Conservation (phyloP, 228 moss, liverwort and hornwort genomes). For the Sphagnum fallax region DNA sequence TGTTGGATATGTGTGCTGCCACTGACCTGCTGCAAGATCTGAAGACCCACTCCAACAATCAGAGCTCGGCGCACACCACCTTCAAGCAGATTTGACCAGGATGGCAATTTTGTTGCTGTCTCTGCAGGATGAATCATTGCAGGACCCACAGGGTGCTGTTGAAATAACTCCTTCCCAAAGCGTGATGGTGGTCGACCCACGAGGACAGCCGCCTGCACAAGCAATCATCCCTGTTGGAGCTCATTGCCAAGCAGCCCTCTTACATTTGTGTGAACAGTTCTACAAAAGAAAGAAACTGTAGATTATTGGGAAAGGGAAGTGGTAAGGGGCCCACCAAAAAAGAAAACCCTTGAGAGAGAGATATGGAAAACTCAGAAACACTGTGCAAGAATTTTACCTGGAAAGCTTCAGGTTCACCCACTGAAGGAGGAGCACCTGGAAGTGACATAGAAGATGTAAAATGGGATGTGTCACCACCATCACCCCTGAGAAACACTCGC, state of each 20-base stretch:
- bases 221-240: background rate
- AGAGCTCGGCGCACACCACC: conserved; percentile 86
- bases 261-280: too few species aligned
- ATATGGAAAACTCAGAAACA: too few species aligned
- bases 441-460: conserved; percentile 64
- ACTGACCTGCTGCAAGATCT: conserved; percentile 79
- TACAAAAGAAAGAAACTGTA: too few species aligned
- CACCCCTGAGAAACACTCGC: conserved; percentile 74
- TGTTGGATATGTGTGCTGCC: background rate
- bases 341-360: too few species aligned
- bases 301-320: too few species aligned
- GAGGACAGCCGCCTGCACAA: conserved; percentile 65
- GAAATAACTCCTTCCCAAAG: conserved; percentile 40
- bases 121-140: conserved; percentile 87
- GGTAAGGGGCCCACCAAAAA: too few species aligned
- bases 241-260: too few species aligned
- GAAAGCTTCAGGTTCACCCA: conserved; percentile 50
- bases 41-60: conserved; percentile 70
- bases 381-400: conserved; percentile 16
- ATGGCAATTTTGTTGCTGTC: conserved; percentile 80
- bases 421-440: conserved; percentile 43
- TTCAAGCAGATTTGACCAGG: conserved; percentile 60
- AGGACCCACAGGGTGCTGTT: conserved; percentile 68
- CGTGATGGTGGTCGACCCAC: conserved; percentile 68
- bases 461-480: conserved; percentile 60